Conservation (phyloP, 441 rosid genomes). For the Arabidopsis lyrata region DNA sequence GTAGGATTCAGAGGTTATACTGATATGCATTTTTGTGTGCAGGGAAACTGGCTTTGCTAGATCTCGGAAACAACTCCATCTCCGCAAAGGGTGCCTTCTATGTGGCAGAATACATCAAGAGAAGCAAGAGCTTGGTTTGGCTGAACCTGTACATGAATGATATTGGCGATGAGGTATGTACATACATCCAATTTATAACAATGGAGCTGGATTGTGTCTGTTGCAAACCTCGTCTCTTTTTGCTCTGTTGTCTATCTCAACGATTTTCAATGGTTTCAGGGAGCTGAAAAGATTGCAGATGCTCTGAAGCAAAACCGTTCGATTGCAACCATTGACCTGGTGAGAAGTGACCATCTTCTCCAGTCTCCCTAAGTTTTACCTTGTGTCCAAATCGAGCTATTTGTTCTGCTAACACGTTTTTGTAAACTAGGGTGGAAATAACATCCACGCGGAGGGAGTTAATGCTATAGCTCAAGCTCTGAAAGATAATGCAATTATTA, state of each 20-base stretch:
- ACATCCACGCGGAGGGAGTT: slow-evolving; percentile 80
- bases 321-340: slow-evolving; percentile 81
- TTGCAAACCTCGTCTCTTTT: background rate
- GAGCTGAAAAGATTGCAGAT: slow-evolving; percentile 82
- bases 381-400: background rate
- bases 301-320: slow-evolving; percentile 86
- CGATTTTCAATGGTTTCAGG: slow-evolving; percentile 53
- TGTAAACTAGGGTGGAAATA: slow-evolving; percentile 85
- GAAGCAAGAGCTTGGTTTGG: slow-evolving; percentile 92
- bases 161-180: slow-evolving; percentile 91
- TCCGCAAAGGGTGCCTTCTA: slow-evolving; percentile 82
- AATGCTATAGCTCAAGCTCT: slow-evolving; percentile 75
- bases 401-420: slow-evolving; percentile 24
- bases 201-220: slow-evolving; percentile 4
- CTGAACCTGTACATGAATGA: slow-evolving; percentile 97
- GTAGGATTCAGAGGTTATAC: slow-evolving; percentile 30
- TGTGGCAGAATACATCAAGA: slow-evolving; percentile 86
- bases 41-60: slow-evolving; percentile 84
- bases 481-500: slow-evolving; percentile 72
- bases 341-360: slow-evolving; percentile 49
- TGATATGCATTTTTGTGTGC: slow-evolving; percentile 44
- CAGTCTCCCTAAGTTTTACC: slow-evolving; percentile 2
- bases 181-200: slow-evolving; percentile 11
- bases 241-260: slow-evolving; percentile 1
- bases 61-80: slow-evolving; percentile 93